Base-by-base conservation (phyloP, 306 rosid genomes). In the Acacia acuminata region DNA sequence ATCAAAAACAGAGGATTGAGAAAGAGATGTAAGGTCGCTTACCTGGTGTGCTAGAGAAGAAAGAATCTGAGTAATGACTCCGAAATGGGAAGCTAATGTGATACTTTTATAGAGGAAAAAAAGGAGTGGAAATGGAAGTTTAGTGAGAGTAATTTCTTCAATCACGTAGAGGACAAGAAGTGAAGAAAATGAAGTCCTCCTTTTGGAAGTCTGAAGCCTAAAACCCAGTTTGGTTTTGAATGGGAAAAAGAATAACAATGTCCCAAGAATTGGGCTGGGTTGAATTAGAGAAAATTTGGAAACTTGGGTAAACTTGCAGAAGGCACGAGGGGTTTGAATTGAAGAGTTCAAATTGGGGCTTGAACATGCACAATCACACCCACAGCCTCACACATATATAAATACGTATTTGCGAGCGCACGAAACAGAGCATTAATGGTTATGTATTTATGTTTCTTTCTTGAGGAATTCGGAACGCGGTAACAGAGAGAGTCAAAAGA, bases 301-400 rank as follows among this genome's bases (percentile, higher is more conserved):
- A 68, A 51, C 8, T 65, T 4, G 2, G 2, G 20, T 8, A 16
- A 73, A 79, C 81, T 82, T 34, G 56, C 19, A 73, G 80, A 68
- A 44, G n/a, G 70, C 79, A 72, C 78, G 83, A 83, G 82, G 81
- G 60, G 24, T 73, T 85, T 82, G 88, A 78, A 82, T 61, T 61
- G 84, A 86, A 82, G 82, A 69, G 81, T 85, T 75, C 76, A 82
- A 84, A 75, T 56, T 19, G 69, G 58, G 58, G 17, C 55, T 22
- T 13, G 36, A 48, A 3, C 75, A 42, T 70, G 75, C 55, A 40
- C 48, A 44, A 44, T 43, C 45, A 43, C 38, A 38, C 51, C 10
- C 74, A 2, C 65, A 9, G 8, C 24, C 3, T 10, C 17, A 17
- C 20, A 55, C 7, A 20, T 0, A 50, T 19, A 0, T 25, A 4